Evolutionary conservation across 169 alveolate genomes (phyloP), one percentile per base, ranked within the genome.

Genomic region (Plasmodium gaboni): DNA sequence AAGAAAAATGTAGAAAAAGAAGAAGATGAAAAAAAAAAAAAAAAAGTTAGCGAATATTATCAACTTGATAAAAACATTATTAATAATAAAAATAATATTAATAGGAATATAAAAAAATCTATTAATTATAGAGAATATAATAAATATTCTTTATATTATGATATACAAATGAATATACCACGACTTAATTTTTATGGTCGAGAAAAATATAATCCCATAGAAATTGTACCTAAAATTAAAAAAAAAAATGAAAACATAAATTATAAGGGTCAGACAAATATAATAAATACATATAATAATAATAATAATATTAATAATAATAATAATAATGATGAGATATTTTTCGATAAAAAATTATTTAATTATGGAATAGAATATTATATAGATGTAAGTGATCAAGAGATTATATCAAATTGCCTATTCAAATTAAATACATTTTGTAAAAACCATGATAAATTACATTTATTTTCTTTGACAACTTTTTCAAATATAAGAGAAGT

Each of bases 281-380:
- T 42, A 7, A 73, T 13, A 22, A 38, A 38, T 38, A 38, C 9
- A 5, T 6, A 38, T 7, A 32, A 32, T 38, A 38, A 38, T 38
- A 38, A 38, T 38, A 38, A 32, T 7, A 10, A 38, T 38, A 38
- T 3, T 7, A 10, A 28, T 9, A 6, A 32, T 13, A 17, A 53
- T 2, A 60, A 50, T 22, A 9, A 5, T 38, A 5, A 19, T 15
- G 5, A 7, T 5, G 17, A 8, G 17, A 42, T 48, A 3, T 46
- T 38, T 17, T 17, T 19, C 9, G 48, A 42, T 12, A 61, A 61
- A 17, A 67, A 78, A 17, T 15, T 78, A 13, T 78, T 78, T 46
- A 78, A 78, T 57, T 78, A 78, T 69, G 89, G 89, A 15, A 6
- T 78, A 57, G 89, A 78, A 65, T 64, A 78, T 60, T 78, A 78